Conservation (phyloP, 2,329 filamentous ascomycete species). For the Pseudogymnoascus sp. region DNA sequence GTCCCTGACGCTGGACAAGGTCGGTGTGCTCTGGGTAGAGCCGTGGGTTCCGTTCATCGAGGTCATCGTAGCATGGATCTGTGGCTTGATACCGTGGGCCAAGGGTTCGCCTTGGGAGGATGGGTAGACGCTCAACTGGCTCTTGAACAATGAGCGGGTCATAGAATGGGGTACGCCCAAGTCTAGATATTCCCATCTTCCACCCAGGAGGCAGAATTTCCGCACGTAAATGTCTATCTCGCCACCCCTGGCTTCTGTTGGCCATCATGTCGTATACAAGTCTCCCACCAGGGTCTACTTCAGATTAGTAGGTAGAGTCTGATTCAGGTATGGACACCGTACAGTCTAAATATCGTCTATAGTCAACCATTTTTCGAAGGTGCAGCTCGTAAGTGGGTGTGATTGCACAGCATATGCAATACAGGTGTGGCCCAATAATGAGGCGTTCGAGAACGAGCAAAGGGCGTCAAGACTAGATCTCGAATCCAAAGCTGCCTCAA, state of each 20-base stretch:
- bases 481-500: neutral
- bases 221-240: constrained; percentile 1
- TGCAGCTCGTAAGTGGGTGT: neutral
- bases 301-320: neutral
- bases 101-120: neutral
- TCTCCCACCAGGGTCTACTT: constrained; percentile 1
- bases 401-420: neutral
- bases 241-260: neutral
- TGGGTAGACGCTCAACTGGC: neutral
- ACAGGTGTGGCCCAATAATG: neutral
- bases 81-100: neutral
- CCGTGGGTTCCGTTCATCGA: neutral
- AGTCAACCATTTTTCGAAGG: neutral
- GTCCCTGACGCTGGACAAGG: neutral
- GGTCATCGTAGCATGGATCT: neutral
- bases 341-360: constrained; percentile 4
- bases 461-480: neutral
- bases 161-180: neutral
- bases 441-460: neutral
- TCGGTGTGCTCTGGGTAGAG: neutral
- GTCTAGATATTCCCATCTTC: constrained; percentile 7
- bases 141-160: constrained; percentile 3
- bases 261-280: constrained; percentile 5
- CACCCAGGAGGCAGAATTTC: constrained; percentile 2
- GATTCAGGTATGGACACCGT: neutral